These are phyloP conservation scores for Mrakiaceae sp. DNA, from an alignment of 1,284 basidiomycete genomes.

Conservation along the genomic window DNA sequence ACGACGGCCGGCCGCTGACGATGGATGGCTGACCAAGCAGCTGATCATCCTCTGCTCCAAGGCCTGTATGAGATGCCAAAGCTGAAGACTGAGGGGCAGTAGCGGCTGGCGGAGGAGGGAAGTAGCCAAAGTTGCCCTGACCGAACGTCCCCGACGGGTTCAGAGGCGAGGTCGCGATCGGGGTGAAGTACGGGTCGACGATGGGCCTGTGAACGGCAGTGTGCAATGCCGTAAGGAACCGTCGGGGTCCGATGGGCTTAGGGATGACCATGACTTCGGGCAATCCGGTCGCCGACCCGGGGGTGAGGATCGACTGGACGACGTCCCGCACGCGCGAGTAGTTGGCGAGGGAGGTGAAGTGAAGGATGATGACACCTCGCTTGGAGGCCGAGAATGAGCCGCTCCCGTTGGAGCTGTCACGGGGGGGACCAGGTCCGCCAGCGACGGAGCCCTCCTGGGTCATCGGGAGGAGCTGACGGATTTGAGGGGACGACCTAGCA, in stretches of 20 bases:
- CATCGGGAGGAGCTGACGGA: constrained; percentile 42
- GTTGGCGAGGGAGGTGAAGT: constrained; percentile 80
- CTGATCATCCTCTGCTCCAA: too few relatives aligned
- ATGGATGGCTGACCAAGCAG: too few relatives aligned
- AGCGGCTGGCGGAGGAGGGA: constrained; percentile 1
- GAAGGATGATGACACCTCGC: constrained; percentile 49
- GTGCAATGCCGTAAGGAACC: constrained; percentile 77
- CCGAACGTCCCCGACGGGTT: constrained; percentile 41
- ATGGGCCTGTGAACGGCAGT: constrained; percentile 71
- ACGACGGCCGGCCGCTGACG: too few relatives aligned
- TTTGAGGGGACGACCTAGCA: constrained; percentile 59
- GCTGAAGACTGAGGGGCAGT: background rate
- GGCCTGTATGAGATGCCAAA: background rate
- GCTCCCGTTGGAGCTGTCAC: constrained; percentile 9
- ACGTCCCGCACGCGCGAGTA: constrained; percentile 77
- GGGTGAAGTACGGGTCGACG: constrained; percentile 77
- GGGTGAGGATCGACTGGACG: constrained; percentile 55
- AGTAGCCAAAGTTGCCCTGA: constrained; percentile 2
- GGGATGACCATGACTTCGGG: constrained; percentile 89
- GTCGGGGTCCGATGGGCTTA: constrained; percentile 84
- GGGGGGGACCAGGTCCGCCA: too few relatives aligned
- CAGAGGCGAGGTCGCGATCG: constrained; percentile 81
- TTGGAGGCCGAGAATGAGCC: constrained; percentile 12
- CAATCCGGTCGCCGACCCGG: constrained; percentile 25
- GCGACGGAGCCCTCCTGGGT: background rate